These are phyloP conservation scores for Colletotrichum noveboracense DNA, from an alignment of 2,329 filamentous ascomycete species.

Conservation along the genomic window DNA sequence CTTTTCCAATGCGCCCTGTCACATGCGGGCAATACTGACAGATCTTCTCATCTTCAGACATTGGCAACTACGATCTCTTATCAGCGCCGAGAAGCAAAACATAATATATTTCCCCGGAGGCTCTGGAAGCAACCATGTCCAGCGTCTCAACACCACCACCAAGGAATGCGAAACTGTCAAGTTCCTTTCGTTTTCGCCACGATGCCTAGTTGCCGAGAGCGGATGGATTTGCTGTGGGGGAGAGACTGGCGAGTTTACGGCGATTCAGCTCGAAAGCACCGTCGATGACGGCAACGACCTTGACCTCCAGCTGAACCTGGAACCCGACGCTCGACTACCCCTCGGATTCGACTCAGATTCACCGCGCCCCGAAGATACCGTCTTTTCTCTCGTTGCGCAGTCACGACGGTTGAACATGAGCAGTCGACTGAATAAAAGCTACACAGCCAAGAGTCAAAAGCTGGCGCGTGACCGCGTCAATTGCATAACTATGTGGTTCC, in stretches of 20 bases:
- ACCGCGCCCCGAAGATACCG: conserved; percentile 34
- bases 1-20: background rate
- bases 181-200: conserved; percentile 73
- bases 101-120: conserved; percentile 86
- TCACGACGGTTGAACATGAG: conserved; percentile 32
- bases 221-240: conserved; percentile 94
- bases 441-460: conserved; percentile 56
- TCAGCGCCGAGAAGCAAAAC: conserved; percentile 79
- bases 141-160: conserved; percentile 71
- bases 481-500: conserved; percentile 69
- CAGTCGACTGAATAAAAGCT: conserved; percentile 46
- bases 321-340: conserved; percentile 36
- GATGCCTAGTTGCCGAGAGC: conserved; percentile 84
- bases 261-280: conserved; percentile 67
- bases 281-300: conserved; percentile 31
- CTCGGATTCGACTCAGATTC: conserved; percentile 32
- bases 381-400: conserved; percentile 42
- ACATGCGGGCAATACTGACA: conserved; percentile 1
- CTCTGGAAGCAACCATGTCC: conserved; percentile 67
- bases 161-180: conserved; percentile 77
- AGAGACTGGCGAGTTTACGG: conserved; percentile 84
- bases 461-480: conserved; percentile 68
- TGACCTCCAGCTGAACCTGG: conserved; percentile 32
- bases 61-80: conserved; percentile 88
- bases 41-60: conserved; percentile 56